Percentiles rank a stretch among this genome's conserved stretches.
phyloP scores from a whole-genome alignment of 225 moss, liverwort and hornwort genomes.

The Asterella californica region DNA sequence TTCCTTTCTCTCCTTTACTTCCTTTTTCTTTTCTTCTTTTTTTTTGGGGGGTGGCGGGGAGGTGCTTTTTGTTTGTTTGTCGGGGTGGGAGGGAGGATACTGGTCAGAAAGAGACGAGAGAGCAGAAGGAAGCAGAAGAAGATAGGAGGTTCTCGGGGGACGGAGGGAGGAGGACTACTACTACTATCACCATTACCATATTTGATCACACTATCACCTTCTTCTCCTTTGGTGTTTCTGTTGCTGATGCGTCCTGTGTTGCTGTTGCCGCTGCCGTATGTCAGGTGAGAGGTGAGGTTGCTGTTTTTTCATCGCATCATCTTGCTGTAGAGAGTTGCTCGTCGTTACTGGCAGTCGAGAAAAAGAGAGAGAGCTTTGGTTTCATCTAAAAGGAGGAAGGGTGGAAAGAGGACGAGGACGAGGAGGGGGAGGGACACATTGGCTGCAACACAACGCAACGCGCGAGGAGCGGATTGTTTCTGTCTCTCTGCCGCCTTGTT shows the following conservation, averaged over 20 bases:
- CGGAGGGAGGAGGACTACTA: background rate
- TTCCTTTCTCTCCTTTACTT: background rate
- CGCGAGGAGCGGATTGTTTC: constrained; percentile 11
- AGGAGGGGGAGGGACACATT: background rate
- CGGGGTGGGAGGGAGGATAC: constrained; percentile 1
- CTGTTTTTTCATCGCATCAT: background rate
- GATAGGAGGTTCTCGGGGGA: constrained; percentile 9
- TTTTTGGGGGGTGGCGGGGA: background rate
- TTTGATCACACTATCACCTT: background rate
- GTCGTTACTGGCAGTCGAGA: background rate
- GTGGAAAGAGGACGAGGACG: background rate
- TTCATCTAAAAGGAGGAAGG: background rate
- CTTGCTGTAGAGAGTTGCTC: background rate
- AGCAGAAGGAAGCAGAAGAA: background rate
- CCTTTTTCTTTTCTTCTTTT: background rate
- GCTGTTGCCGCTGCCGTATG: background rate
- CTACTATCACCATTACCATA: background rate
- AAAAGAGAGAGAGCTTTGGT: background rate
- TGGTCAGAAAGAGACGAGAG: background rate
- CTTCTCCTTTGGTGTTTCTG: background rate
- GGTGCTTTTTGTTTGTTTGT: constrained; percentile 5
- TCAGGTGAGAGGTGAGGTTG: constrained; percentile 16
- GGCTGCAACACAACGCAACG: background rate
- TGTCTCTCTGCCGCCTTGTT: constrained; percentile 11
- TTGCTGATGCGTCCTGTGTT: background rate